phyloP scores from a whole-genome alignment of 305 asterid genomes.

The Solanum chacoense region DNA sequence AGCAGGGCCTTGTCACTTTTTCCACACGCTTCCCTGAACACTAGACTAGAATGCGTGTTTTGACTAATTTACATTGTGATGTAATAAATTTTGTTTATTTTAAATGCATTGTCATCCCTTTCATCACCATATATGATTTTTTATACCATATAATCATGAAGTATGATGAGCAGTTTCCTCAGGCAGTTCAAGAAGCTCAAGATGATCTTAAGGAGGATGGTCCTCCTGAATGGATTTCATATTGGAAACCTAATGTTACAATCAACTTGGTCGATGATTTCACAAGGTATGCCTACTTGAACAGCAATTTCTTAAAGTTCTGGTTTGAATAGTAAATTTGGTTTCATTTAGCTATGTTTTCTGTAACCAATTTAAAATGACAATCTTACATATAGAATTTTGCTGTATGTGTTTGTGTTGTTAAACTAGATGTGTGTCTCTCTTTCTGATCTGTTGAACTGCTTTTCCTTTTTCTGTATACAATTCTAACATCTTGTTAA shows the following conservation, averaged over 20 bases:
- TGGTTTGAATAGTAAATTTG: background rate
- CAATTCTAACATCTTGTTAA: background rate
- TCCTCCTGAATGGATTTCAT: constrained; percentile 73
- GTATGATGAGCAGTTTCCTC: constrained; percentile 4
- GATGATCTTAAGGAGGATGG: constrained; percentile 50
- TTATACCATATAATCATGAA: background rate
- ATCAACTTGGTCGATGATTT: constrained; percentile 93
- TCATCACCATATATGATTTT: background rate
- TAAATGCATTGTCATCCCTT: background rate
- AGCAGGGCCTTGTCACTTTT: background rate
- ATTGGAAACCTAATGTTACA: constrained; percentile 89
- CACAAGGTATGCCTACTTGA: constrained; percentile 45
- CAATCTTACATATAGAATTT: background rate
- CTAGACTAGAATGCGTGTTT: background rate
- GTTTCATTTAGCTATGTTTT: background rate
- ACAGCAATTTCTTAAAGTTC: background rate
- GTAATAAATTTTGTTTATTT: background rate
- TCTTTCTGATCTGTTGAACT: background rate
- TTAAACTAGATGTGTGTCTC: background rate
- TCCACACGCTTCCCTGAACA: background rate
- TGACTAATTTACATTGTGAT: background rate
- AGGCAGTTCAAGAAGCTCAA: constrained; percentile 47
- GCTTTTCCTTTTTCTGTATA: background rate
- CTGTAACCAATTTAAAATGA: background rate
- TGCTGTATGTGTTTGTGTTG: background rate